These are phyloP conservation scores for Phylloporus arenicola DNA, from an alignment of 768 basidiomycete genomes.

Conservation along the genomic window DNA sequence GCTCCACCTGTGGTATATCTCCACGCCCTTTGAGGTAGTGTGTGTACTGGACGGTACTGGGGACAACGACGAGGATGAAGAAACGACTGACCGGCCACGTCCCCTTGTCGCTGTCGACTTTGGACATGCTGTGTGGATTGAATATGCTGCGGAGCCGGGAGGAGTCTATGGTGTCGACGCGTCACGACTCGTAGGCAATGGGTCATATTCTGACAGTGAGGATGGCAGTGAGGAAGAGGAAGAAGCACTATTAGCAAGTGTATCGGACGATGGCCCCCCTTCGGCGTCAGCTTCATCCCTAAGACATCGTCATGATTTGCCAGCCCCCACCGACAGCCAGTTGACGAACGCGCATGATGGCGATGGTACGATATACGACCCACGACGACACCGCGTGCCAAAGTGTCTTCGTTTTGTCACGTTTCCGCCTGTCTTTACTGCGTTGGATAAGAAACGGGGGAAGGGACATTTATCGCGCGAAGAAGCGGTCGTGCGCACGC, in stretches of 20 bases:
- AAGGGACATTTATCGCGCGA: conserved; percentile 23
- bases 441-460: conserved; percentile 17
- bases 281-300: background rate
- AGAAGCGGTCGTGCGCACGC: conserved; percentile 48
- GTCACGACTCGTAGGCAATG: conserved; percentile 27
- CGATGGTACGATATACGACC: conserved; percentile 19
- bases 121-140: conserved; percentile 83
- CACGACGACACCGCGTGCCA: conserved; percentile 26
- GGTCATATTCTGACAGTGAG: conserved; percentile 22
- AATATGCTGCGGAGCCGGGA: conserved; percentile 40
- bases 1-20: conserved; percentile 69
- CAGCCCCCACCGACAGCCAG: conserved; percentile 2
- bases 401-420: conserved; percentile 67
- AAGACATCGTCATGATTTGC: background rate
- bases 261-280: conserved; percentile 7
- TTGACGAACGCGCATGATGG: conserved; percentile 14
- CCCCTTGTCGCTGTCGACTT: conserved; percentile 82
- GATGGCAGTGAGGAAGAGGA: conserved; percentile 25
- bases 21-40: conserved; percentile 66
- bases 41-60: conserved; percentile 47
- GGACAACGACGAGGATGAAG: conserved; percentile 31
- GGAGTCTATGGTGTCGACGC: conserved; percentile 26
- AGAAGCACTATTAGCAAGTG: conserved; percentile 5
- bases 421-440: conserved; percentile 47
- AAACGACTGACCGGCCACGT: conserved; percentile 45